phyloP scores from a whole-genome alignment of 2,329 filamentous ascomycete species.

The Balansia obtecta region DNA sequence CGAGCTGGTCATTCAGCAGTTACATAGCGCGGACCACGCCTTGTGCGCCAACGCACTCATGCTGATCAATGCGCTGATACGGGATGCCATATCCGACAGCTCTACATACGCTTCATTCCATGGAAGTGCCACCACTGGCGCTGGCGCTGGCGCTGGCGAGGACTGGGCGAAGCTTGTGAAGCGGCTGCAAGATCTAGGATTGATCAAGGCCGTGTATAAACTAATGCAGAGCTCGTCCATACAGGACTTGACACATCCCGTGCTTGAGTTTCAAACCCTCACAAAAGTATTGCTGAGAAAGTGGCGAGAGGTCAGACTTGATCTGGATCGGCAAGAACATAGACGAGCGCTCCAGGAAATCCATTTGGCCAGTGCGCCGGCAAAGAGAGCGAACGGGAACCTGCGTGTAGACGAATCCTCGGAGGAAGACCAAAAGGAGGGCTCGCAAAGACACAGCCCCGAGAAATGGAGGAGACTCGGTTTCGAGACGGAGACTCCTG shows the following conservation, averaged over 20 bases:
- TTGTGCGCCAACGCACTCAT: slow-evolving; percentile 92
- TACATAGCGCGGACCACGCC: slow-evolving; percentile 89
- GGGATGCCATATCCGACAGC: slow-evolving; percentile 75
- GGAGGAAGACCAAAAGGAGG: slow-evolving; percentile 40
- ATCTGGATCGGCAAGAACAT: slow-evolving; percentile 80
- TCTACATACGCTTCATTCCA: slow-evolving; percentile 29
- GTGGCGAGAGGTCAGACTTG: slow-evolving; percentile 77
- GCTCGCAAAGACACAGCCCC: slow-evolving; percentile 57
- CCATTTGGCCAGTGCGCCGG: slow-evolving; percentile 69
- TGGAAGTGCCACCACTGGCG: slow-evolving; percentile 13
- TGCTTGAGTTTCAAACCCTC: slow-evolving; percentile 85
- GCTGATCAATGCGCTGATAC: slow-evolving; percentile 87
- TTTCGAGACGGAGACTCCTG: slow-evolving; percentile 82
- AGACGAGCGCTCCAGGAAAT: slow-evolving; percentile 74
- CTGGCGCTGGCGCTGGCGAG: slow-evolving; percentile 23
- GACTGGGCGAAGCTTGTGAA: slow-evolving; percentile 97
- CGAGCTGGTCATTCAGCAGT: slow-evolving; percentile 80
- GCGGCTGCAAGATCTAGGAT: slow-evolving; percentile 77
- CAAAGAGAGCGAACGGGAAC: slow-evolving; percentile 30
- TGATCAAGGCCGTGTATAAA: slow-evolving; percentile 82
- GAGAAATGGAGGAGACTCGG: slow-evolving; percentile 90
- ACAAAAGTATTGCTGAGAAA: slow-evolving; percentile 79
- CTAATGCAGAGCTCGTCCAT: slow-evolving; percentile 91
- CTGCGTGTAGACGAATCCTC: slow-evolving; percentile 23
- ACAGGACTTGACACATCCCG: slow-evolving; percentile 77